Conservation (phyloP, 176 grass and related monocot species). For the Oryza officinalis region DNA sequence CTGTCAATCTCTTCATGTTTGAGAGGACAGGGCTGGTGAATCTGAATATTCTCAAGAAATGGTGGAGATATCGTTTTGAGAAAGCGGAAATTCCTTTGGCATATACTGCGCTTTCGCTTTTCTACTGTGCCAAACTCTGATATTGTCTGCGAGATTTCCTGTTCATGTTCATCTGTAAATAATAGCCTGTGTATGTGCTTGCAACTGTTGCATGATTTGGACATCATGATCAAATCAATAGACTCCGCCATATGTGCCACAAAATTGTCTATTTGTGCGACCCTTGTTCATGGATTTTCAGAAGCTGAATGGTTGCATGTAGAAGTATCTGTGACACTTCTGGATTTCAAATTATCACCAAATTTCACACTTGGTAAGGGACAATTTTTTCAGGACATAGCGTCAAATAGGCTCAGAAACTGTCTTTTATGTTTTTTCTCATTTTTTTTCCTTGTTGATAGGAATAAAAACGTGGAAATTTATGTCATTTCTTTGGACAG, state of each 20-base stretch:
- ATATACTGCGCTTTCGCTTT: conserved; percentile 32
- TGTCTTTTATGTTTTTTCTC: background rate
- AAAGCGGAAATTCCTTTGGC: conserved; percentile 37
- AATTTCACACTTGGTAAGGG: background rate
- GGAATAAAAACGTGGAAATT: conserved; percentile 35
- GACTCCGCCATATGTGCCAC: background rate
- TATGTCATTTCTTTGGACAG: conserved; percentile 34
- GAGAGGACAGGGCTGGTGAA: conserved; percentile 22
- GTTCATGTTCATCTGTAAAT: conserved; percentile 4
- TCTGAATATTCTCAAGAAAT: conserved; percentile 46
- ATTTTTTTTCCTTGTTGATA: background rate
- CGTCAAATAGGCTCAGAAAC: conserved; percentile 4
- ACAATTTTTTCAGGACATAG: conserved; percentile 11
- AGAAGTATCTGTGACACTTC: background rate
- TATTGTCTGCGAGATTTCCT: conserved; percentile 6
- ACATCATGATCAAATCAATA: conserved; percentile 20
- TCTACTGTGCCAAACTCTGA: conserved; percentile 36
- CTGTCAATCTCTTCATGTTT: conserved; percentile 33
- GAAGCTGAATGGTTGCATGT: conserved; percentile 6
- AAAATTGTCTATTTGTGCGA: background rate
- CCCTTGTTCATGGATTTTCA: conserved; percentile 14
- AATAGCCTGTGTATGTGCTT: conserved; percentile 9
- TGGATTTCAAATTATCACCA: background rate
- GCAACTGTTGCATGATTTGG: conserved; percentile 19
- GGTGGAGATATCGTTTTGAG: conserved; percentile 35